A percentile compares a stretch with the other conserved stretches of the same genome.
Evolutionary conservation across 2,329 filamentous ascomycete genomes (phyloP).

Genomic region (Hypoxylon sp.): DNA sequence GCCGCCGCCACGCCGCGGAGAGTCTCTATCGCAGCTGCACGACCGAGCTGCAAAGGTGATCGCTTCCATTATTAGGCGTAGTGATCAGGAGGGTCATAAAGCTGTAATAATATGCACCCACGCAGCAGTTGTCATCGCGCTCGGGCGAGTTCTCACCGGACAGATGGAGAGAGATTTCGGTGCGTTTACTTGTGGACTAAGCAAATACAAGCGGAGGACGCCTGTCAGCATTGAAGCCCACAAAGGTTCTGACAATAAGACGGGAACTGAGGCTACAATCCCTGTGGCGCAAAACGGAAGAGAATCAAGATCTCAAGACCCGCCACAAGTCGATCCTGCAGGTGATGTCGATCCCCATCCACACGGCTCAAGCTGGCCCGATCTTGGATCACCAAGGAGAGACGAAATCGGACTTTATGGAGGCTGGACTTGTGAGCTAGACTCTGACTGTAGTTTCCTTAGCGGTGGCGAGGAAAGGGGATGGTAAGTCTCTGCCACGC

Average conservation of each 20-base stretch:
- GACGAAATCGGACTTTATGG: slow-evolving; percentile 75
- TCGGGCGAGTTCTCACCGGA: slow-evolving; percentile 87
- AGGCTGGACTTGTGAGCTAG: slow-evolving; percentile 83
- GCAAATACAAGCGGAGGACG: slow-evolving; percentile 66
- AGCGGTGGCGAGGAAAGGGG: slow-evolving; percentile 86
- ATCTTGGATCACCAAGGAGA: slow-evolving; percentile 58
- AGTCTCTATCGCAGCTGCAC: slow-evolving; percentile 85
- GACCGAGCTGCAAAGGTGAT: slow-evolving; percentile 81
- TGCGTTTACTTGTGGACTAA: slow-evolving; percentile 87
- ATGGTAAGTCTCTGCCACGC: slow-evolving; percentile 73
- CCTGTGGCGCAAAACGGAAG: slow-evolving; percentile 28
- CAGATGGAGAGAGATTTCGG: slow-evolving; percentile 83
- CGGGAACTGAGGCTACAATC: slow-evolving; percentile 17
- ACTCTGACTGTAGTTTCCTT: slow-evolving; percentile 90
- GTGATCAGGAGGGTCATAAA: slow-evolving; percentile 78
- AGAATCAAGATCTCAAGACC: slow-evolving; percentile 52
- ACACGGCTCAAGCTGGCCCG: slow-evolving; percentile 53
- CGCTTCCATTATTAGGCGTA: slow-evolving; percentile 76
- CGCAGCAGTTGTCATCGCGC: slow-evolving; percentile 88
- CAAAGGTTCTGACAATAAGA: slow-evolving; percentile 19
- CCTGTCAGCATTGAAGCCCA: slow-evolving; percentile 6
- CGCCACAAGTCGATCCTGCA: slow-evolving; percentile 41
- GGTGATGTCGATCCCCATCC: slow-evolving; percentile 44
- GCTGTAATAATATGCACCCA: slow-evolving; percentile 88
- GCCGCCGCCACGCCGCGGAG: slow-evolving; percentile 79